Evolutionary conservation across 202 grass and related monocot genomes (phyloP), one percentile per base, ranked within the genome.

Genomic region (Dendrocalamus latiflorus): DNA sequence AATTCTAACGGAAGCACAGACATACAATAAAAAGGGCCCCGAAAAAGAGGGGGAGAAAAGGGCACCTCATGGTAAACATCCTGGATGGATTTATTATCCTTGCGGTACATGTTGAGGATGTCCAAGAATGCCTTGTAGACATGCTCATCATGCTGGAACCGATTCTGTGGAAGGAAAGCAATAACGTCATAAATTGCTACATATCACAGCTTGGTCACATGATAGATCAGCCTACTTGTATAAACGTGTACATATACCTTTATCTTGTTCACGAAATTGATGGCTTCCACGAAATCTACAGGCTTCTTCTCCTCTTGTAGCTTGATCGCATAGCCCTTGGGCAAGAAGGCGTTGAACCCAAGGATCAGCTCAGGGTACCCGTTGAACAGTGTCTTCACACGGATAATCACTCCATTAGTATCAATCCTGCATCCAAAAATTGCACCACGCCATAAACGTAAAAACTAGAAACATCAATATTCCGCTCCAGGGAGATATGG

Each of bases 41-140:
- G 59, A 68, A 55, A 28, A 13, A 82, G 15, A 45, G 58, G 76
- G 26, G 65, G 18, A 13, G 5, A 78, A 87, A 87, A 25, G 41
- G 38, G 18, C 67, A 98, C 96, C 91, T 98, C 96, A 7, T 91
- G 89, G 57, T 93, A 93, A 70, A 98, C 92, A 10, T 98, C 93
- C 60, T 98, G 86, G 65, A 92, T 94, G 56, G 82, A 90, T 78
- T 90, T 95, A 69, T 91, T 90, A 43, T 98, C 93, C 85, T 90
- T 98, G 68, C 93, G 86, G 67, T 98, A 98, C 93, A 95, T 91
- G 89, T 98, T 91, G 68, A 98, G 93, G 42, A 95, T 93, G 83
- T 93, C 91, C 78, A 99, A 73, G 72, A 99, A 99, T 64, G 96
- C 63, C 83, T 90, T 99, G 85, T 93, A 99, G 22, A 94, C 87